Evolutionary conservation across 768 basidiomycete genomes (phyloP), one percentile per base, ranked within the genome.

Genomic region (Pulveroboletus sp.): DNA sequence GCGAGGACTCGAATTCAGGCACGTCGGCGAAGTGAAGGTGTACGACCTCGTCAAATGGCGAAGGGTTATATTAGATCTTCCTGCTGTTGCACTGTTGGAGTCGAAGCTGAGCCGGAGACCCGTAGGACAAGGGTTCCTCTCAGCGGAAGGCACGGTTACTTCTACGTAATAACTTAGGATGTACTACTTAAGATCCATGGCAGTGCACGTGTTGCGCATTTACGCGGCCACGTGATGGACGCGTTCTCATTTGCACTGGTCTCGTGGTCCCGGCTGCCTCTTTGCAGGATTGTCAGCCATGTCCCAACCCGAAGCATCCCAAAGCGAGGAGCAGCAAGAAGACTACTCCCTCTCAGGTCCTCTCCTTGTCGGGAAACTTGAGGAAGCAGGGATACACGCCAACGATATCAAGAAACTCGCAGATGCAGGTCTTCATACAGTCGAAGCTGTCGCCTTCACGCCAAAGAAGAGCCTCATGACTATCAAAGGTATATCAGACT

Each of bases 401-500:
- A 88, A 91, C 59, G 96, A 98, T 63, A 85, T 94, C 73, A 92
- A 94, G 80, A 98, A 98, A 68, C 84, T 99, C 40, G 68, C 81
- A 12, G 94, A 96, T 43, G 91, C 89, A 26, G 96, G 96, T 12
- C 78, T 89, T 51, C 81, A 95, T 67, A 98, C 96, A 3, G 83
- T 99, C 55, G 96, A 99, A 66, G 82, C 92, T 14, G 92, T 98
- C 43, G 94, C 93, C 29, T 97, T 93, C 64, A 97, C 94, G 0
- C 91, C 95, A 13, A 96, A 97, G 80, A 98, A 97, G 73, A 76
- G 76, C 44, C 73, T 98, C 29, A 79, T 90, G 50, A 79, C 82
- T 5, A 94, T 98, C 59, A 98, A 97, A 69, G 96, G 96, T 10
- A 96, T 99, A 40, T 93, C 92, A 22, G 96, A 99, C 58, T 79